Evolutionary conservation across 768 basidiomycete genomes (phyloP), one percentile per base, ranked within the genome.

Genomic region (Mycena leptocephala): DNA sequence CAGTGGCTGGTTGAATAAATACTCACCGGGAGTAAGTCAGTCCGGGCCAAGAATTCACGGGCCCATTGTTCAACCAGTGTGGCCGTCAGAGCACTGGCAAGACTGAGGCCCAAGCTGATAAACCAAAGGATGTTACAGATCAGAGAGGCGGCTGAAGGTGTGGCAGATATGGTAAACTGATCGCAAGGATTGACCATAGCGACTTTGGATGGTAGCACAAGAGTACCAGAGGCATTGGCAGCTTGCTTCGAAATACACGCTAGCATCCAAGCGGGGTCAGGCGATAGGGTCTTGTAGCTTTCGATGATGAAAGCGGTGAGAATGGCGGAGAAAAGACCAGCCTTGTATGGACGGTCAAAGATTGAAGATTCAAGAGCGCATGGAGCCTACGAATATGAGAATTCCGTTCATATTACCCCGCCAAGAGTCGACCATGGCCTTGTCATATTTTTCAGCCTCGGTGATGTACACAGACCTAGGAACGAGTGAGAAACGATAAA

Each of bases 361-460:
- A 14, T 41, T 3, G 61, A 39, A 53, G 8, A 32, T 37, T 37
- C 22, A 1, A 32, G 53, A 30, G 9, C 1, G 2, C 18, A 53
- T 1, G 24, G 20, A 8, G 64, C 78, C 10, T 51, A 76, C 78
- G 26, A 79, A 79, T 61, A 79, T 79, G 3, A 79, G 55, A 28
- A 76, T 69, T 56, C 78, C 78, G 18, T 76, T 72, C 78, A 79
- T 79, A 30, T 76, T 75, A 1, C 61, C 72, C 20, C 69, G 18
- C 78, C 78, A 79, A 14, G 72, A 70, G 32, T 79, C 78, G 6
- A 70, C 75, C 5, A 79, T 64, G 1, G 75, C 75, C 22, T 76
- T 74, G 76, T 79, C 78, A 46, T 79, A 79, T 37, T 79, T 79
- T 51, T 76, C 78, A 11, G 78, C 78, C 58, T 79, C 78, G 26